phyloP scores from a whole-genome alignment of 352 stramenopile species.

The Phytophthora capsici region DNA sequence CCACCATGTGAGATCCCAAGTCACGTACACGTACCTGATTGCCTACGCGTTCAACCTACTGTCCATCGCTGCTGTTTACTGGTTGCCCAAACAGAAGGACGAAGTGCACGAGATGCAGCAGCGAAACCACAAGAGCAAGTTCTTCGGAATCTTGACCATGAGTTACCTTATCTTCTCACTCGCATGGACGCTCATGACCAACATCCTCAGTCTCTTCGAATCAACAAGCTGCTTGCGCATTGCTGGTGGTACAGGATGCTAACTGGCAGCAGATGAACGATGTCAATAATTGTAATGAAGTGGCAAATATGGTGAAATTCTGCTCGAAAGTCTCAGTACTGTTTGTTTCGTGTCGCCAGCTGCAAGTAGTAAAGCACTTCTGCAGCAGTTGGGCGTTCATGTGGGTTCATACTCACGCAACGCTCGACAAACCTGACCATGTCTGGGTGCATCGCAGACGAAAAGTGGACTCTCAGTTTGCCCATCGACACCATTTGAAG shows the following conservation, averaged over 20 bases:
- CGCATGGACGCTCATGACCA: constrained; percentile 63
- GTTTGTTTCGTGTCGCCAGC: not conserved
- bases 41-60: constrained; percentile 53
- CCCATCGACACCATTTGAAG: constrained; percentile 50
- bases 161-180: constrained; percentile 45
- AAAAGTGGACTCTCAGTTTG: constrained; percentile 38
- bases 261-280: not conserved
- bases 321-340: constrained; percentile 6
- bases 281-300: no score
- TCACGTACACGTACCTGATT: constrained; percentile 56
- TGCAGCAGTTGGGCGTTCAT: constrained; percentile 25
- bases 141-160: constrained; percentile 40
- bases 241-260: constrained; percentile 53
- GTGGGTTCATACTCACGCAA: constrained; percentile 34
- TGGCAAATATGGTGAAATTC: no score
- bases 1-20: constrained; percentile 47
- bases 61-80: constrained; percentile 46
- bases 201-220: constrained; percentile 59
- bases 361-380: constrained; percentile 45
- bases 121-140: constrained; percentile 43
- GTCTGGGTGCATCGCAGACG: constrained; percentile 11
- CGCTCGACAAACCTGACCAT: constrained; percentile 15
- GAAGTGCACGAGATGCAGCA: constrained; percentile 46
- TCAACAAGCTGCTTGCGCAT: constrained; percentile 61
- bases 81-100: constrained; percentile 55